These are phyloP conservation scores for Aspergillus floridensis DNA, from an alignment of 2,329 filamentous ascomycete genomes.

Conservation along the genomic window DNA sequence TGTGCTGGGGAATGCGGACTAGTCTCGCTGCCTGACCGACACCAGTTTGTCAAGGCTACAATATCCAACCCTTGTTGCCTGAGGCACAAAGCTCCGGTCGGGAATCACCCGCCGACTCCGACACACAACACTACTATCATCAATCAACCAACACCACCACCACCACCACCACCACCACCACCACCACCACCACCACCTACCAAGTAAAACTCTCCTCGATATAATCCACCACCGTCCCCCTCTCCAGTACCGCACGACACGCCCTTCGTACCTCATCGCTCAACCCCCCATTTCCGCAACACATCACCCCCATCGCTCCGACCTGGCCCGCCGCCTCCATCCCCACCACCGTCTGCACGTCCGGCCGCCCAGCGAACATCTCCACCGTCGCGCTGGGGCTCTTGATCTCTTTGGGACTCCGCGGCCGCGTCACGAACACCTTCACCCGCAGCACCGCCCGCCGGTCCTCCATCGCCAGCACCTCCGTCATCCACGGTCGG, in stretches of 20 bases:
- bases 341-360: conserved; percentile 71
- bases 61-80: no score
- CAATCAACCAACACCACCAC: no score
- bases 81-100: no score
- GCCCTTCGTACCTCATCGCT: conserved; percentile 72
- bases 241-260: conserved; percentile 59
- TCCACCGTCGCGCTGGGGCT: conserved; percentile 77
- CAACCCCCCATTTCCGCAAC: conserved; percentile 72
- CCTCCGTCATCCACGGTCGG: conserved; percentile 72
- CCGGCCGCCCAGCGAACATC: conserved; percentile 87
- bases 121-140: no score
- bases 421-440: conserved; percentile 85
- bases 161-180: no score
- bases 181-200: conserved; percentile 22
- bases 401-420: conserved; percentile 74
- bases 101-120: no score
- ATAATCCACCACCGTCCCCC: conserved; percentile 66
- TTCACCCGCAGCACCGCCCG: conserved; percentile 81
- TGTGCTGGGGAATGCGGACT: no score
- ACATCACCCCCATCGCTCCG: conserved; percentile 84
- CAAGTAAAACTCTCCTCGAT: conserved; percentile 70
- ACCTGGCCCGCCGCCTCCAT: conserved; percentile 81
- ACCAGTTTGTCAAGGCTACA: no score
- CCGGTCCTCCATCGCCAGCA: conserved; percentile 75
- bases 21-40: no score